Evolutionary conservation across 495 filamentous ascomycete genomes (phyloP), one percentile per base, ranked within the genome.

Genomic region (Thermochaetoides thermophila): DNA sequence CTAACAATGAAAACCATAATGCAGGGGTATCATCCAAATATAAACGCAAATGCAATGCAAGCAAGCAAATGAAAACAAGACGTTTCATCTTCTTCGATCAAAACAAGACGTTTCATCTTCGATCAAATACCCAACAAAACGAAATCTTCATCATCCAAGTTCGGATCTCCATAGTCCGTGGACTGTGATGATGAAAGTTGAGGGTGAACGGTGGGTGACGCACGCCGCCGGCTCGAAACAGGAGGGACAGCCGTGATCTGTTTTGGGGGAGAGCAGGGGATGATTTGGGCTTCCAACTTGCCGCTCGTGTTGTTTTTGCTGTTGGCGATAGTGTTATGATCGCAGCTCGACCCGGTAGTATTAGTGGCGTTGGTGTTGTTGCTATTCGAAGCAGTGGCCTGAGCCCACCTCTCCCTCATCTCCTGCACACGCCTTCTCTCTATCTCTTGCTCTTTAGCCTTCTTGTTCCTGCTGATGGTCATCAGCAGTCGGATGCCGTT

Each of bases 131-230:
- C 32, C 37, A 27, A 30, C 11, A 34, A 32, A 15, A 26, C 13
- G 8, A 44, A 21, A 16, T 24, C 37, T 2, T 26, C 37, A 29
- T 39, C 49, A 20, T 58, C 55, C 20, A 59, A 34, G n/a, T 53
- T 53, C 4, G 39, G 34, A 5, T 59, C 60, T 5, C 53, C 55
- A 9, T 62, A 63, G 20, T 63, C 57, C 2, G 58, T 59, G 25
- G 59, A 57, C 28, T 63, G 60, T 1, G 60, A 60, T 2, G 49
- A 15, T 3, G 28, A 13, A n/a, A n/a, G 9, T 15, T 9, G 4
- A 16, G 10, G 14, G n/a, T 12, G 6, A 10, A 29, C 24, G n/a
- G n/a, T n/a, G n/a, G n/a, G n/a, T n/a, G n/a, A n/a, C n/a, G n/a
- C n/a, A n/a, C n/a, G n/a, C n/a, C n/a, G n/a, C n/a, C n/a, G n/a